These are phyloP conservation scores for Pythium oligandrum DNA, from an alignment of 352 stramenopile species.

Conservation along the genomic window DNA sequence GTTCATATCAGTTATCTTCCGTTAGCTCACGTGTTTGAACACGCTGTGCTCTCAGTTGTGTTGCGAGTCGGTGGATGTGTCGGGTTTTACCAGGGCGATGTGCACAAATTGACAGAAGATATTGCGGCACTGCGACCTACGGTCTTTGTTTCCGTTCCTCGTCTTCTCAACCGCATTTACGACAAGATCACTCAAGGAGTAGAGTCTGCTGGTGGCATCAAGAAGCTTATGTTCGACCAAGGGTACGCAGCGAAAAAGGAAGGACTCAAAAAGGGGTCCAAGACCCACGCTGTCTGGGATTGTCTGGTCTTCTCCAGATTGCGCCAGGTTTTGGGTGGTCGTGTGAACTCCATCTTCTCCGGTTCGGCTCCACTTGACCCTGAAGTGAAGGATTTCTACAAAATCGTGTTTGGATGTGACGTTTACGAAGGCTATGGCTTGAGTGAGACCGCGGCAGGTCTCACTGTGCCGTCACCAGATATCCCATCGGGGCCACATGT, in stretches of 20 bases:
- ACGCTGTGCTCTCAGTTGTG: slow-evolving; percentile 84
- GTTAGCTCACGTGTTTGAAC: slow-evolving; percentile 96
- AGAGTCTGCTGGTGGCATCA: slow-evolving; percentile 40
- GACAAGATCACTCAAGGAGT: slow-evolving; percentile 92
- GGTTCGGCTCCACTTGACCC: slow-evolving; percentile 91
- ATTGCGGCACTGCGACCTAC: slow-evolving; percentile 90
- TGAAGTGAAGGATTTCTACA: slow-evolving; percentile 95
- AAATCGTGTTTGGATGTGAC: slow-evolving; percentile 90
- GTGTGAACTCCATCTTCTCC: slow-evolving; percentile 87
- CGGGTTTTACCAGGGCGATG: slow-evolving; percentile 84
- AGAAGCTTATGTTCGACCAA: slow-evolving; percentile 70
- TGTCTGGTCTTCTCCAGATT: slow-evolving; percentile 95
- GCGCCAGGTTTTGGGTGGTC: slow-evolving; percentile 87
- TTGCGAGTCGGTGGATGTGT: slow-evolving; percentile 71
- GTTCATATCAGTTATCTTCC: slow-evolving; percentile 96
- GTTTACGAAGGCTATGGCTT: slow-evolving; percentile 96
- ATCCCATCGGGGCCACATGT: slow-evolving; percentile 88
- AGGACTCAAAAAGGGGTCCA: slow-evolving; percentile 43
- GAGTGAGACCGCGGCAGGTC: slow-evolving; percentile 90
- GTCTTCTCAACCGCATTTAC: slow-evolving; percentile 96
- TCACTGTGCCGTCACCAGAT: slow-evolving; percentile 55
- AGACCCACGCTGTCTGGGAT: slow-evolving; percentile 90
- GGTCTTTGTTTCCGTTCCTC: slow-evolving; percentile 91
- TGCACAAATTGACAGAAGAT: slow-evolving; percentile 91
- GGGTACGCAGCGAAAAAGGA: slow-evolving; percentile 53